phyloP scores from a whole-genome alignment of 2,329 filamentous ascomycete species.

The Plenodomus biglobosus region DNA sequence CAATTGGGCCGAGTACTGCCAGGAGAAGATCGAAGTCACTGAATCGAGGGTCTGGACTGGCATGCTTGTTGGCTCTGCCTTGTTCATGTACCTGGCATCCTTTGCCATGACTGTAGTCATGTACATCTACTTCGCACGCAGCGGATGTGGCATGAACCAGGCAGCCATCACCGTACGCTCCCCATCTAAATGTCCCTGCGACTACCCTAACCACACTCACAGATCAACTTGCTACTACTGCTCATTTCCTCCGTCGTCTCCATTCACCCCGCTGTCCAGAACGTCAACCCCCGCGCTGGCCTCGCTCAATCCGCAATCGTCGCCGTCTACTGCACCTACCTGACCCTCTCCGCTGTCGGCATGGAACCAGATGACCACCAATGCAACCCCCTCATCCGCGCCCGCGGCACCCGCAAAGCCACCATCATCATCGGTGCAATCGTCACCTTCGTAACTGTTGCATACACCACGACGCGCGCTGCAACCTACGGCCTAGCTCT shows the following conservation, averaged over 20 bases:
- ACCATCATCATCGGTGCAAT: slow-evolving; percentile 91
- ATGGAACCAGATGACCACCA: slow-evolving; percentile 96
- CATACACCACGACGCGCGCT: slow-evolving; percentile 94
- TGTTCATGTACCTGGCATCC: slow-evolving; percentile 90
- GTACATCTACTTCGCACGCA: slow-evolving; percentile 90
- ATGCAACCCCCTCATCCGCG: slow-evolving; percentile 89
- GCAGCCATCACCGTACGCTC: slow-evolving; percentile 74
- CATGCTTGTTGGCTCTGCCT: slow-evolving; percentile 85
- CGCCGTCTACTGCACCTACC: slow-evolving; percentile 95
- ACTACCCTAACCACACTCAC: slow-evolving; percentile 2
- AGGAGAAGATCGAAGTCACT: slow-evolving; percentile 86
- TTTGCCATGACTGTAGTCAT: slow-evolving; percentile 94
- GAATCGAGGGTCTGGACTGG: slow-evolving; percentile 84
- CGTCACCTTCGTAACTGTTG: slow-evolving; percentile 94
- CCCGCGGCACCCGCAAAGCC: slow-evolving; percentile 83
- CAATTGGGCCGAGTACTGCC: slow-evolving; percentile 94
- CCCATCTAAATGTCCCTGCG: not conserved
- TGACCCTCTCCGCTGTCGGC: slow-evolving; percentile 96
- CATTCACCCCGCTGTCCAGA: slow-evolving; percentile 86
- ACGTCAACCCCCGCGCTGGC: slow-evolving; percentile 88
- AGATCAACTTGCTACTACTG: slow-evolving; percentile 83
- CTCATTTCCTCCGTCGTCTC: slow-evolving; percentile 79
- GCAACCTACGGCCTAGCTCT: slow-evolving; percentile 86
- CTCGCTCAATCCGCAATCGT: slow-evolving; percentile 98
- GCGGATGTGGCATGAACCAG: slow-evolving; percentile 92